These are phyloP conservation scores for Myriosclerotinia curreyana DNA, from an alignment of 2,329 filamentous ascomycete species.

Conservation along the genomic window DNA sequence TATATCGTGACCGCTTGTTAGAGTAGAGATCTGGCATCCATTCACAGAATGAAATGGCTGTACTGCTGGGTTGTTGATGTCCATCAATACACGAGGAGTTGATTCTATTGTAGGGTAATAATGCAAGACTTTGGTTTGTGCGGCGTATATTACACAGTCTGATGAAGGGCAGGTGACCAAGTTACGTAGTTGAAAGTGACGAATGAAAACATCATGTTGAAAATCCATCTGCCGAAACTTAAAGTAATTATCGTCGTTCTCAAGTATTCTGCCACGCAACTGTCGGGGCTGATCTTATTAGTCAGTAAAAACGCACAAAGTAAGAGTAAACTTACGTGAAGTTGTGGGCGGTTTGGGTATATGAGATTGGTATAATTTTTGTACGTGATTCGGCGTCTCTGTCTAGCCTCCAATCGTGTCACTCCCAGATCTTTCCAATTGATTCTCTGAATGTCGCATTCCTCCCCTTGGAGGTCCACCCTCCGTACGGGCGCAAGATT, in stretches of 20 bases:
- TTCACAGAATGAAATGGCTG: conserved; percentile 29
- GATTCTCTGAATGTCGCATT: conserved; percentile 58
- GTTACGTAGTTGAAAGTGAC: conserved; percentile 67
- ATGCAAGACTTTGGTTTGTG: conserved; percentile 48
- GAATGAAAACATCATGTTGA: conserved; percentile 50
- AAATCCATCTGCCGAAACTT: conserved; percentile 57
- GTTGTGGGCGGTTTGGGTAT: conserved; percentile 45
- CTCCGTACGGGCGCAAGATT: conserved; percentile 40
- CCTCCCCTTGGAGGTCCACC: conserved; percentile 52
- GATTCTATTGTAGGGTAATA: conserved; percentile 46
- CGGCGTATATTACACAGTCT: conserved; percentile 57
- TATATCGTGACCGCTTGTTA: conserved; percentile 39
- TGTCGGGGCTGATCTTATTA: conserved; percentile 25
- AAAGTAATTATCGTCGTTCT: conserved; percentile 47
- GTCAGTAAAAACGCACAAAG: not conserved
- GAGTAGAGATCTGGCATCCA: conserved; percentile 38
- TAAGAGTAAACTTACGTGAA: conserved; percentile 45
- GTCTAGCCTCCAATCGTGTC: conserved; percentile 48
- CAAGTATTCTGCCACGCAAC: conserved; percentile 26
- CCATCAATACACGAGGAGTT: conserved; percentile 29
- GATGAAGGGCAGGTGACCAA: conserved; percentile 56
- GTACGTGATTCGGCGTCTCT: conserved; percentile 49
- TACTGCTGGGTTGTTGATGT: conserved; percentile 34
- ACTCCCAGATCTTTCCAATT: conserved; percentile 55
- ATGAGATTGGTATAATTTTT: conserved; percentile 56